These are phyloP conservation scores for Stylosanthes scabra DNA, from an alignment of 331 rosid genomes.

Conservation along the genomic window DNA sequence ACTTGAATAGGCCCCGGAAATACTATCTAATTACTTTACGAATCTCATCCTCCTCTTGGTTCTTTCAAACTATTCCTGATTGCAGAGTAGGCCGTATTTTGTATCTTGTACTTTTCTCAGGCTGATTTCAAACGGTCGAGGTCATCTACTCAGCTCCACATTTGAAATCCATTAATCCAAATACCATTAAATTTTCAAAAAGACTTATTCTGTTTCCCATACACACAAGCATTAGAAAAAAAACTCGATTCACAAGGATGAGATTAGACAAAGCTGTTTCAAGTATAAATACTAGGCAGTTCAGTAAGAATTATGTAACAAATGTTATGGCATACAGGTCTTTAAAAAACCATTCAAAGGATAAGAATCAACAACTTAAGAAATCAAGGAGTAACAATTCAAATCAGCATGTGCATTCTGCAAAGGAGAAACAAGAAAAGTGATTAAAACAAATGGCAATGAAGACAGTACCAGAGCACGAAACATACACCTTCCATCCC, in stretches of 20 bases:
- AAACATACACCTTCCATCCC: constrained; percentile 91
- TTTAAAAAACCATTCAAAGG: constrained; percentile 1
- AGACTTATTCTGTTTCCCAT: constrained; percentile 4
- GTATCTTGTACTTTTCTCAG: constrained; percentile 9
- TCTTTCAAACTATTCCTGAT: constrained; percentile 15
- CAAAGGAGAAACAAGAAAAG: constrained; percentile 23
- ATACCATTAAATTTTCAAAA: background rate
- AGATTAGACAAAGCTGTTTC: background rate
- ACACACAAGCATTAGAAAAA: constrained; percentile 11
- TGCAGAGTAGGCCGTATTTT: background rate
- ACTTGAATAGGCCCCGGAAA: background rate
- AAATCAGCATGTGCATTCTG: constrained; percentile 15
- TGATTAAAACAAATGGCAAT: constrained; percentile 16
- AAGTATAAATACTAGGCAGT: background rate
- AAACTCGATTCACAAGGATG: constrained; percentile 23
- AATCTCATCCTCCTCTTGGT: background rate
- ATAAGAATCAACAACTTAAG: background rate
- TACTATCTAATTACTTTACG: constrained; percentile 20
- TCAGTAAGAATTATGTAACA: background rate
- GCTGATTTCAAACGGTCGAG: constrained; percentile 4
- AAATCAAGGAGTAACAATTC: background rate
- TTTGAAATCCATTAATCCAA: background rate
- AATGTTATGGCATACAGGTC: background rate
- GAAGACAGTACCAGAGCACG: constrained; percentile 77
- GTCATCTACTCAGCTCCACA: background rate